phyloP scores from a whole-genome alignment of 2,329 filamentous ascomycete species.

The Sphaerulina musiva region DNA sequence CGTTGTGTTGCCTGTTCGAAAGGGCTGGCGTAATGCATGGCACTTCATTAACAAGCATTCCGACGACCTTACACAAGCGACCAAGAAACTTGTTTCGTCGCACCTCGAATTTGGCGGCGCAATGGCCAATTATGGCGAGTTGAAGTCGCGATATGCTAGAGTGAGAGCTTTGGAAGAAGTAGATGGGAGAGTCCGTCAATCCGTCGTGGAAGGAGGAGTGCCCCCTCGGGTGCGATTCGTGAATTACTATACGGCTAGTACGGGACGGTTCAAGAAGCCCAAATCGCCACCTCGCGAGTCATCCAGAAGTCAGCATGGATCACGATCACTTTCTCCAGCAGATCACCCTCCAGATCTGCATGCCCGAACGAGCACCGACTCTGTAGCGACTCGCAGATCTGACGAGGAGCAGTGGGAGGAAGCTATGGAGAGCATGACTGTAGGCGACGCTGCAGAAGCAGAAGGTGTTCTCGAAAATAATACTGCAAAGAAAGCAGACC shows the following conservation, averaged over 20 bases:
- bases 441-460: neutral
- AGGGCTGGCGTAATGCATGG: slow-evolving; percentile 59
- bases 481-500: neutral
- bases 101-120: slow-evolving; percentile 78
- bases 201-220: slow-evolving; percentile 27
- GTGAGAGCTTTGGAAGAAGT: slow-evolving; percentile 67
- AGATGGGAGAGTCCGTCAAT: slow-evolving; percentile 44
- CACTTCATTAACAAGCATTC: slow-evolving; percentile 80
- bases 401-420: neutral
- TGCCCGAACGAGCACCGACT: neutral
- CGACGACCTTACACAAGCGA: slow-evolving; percentile 62
- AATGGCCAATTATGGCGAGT: slow-evolving; percentile 65
- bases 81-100: slow-evolving; percentile 66
- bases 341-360: neutral
- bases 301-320: slow-evolving; percentile 12
- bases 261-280: slow-evolving; percentile 56
- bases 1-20: slow-evolving; percentile 59
- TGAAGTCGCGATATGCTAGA: slow-evolving; percentile 63
- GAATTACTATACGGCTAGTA: slow-evolving; percentile 87
- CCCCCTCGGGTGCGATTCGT: slow-evolving; percentile 64
- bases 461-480: neutral
- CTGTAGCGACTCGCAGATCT: neutral
- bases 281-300: slow-evolving; percentile 40
- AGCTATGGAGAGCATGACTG: neutral
- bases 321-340: neutral